phyloP scores from a whole-genome alignment of 1,139 yeast genomes.

The Yueomyces sp. region DNA sequence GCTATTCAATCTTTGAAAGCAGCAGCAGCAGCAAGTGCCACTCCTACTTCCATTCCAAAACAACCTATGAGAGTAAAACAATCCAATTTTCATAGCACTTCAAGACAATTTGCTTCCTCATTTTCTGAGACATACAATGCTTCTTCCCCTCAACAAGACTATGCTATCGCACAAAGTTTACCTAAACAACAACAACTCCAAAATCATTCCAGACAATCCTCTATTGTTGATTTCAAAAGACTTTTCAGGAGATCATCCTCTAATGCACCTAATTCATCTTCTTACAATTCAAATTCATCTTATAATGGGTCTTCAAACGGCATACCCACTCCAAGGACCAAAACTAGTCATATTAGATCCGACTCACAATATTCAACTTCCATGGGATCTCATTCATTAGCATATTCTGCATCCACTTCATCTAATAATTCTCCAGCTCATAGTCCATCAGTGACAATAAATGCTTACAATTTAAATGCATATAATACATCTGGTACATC shows the following conservation, averaged over 20 bases:
- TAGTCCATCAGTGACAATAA: neutral
- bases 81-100: slow-evolving; percentile 21
- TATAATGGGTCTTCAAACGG: neutral
- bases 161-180: slow-evolving; percentile 12
- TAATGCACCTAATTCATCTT: neutral
- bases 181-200: slow-evolving; percentile 22
- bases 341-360: slow-evolving; percentile 3
- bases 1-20: neutral
- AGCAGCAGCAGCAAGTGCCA: slow-evolving; percentile 4
- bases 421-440: slow-evolving; percentile 7
- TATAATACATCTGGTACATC: neutral
- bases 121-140: slow-evolving; percentile 9
- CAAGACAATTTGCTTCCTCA: slow-evolving; percentile 22
- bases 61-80: slow-evolving; percentile 22
- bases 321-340: neutral
- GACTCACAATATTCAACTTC: neutral
- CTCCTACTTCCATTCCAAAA: slow-evolving; percentile 22
- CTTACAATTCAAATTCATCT: neutral
- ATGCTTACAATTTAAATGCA: too few species aligned
- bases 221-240: slow-evolving; percentile 59
- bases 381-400: slow-evolving; percentile 10
- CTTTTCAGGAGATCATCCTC: slow-evolving; percentile 37
- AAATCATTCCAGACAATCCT: slow-evolving; percentile 33
- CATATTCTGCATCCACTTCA: slow-evolving; percentile 10
- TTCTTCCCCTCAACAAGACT: slow-evolving; percentile 3